Base-by-base conservation (phyloP, 805 yeast genomes). In the Wickerhamomyces chambardii region DNA sequence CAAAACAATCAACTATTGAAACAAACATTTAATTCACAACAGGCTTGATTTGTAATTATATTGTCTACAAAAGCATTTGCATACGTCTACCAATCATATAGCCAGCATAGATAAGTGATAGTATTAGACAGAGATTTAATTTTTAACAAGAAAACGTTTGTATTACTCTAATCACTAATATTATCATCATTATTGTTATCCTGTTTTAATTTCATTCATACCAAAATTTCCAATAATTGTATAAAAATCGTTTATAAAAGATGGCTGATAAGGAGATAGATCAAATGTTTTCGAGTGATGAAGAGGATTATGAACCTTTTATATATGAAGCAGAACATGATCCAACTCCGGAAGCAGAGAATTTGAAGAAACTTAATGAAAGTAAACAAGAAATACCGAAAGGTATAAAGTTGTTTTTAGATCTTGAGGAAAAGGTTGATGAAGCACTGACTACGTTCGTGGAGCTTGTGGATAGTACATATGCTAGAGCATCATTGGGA, bases 401-500 rank as follows among this genome's bases (percentile, higher is more conserved):
- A 22, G 42, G 40, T 15, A 35, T 41, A 2, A 39, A 35, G 18
- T 37, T 55, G 8, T 58, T 49, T 38, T 34, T 39, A 11, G 63
- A 68, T 30, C 64, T 60, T 28, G 72, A 64, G 11, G 75, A 76
- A 53, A 75, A 70, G 46, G 82, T 95, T 0, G 65, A 63, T 14
- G 92, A 84, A 55, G 96, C 95, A 0, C 49, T 63, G 36, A 36
- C 50, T 17, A 67, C 78, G 5, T 90, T 84, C 55, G 61, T 55
- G 5, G 69, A 61, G 40, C 51, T 90, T 32, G 58, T 59, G 21
- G 70, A 70, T 35, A 81, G 89, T 50, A 64, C 72, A 6, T 90
- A 87, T 55, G 64, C 73, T 16, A 64, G 64, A 35, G 79, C 77
- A 49, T 47, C 56, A 30, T 59, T 84, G 11, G 95, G 95, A 10